A percentile compares a stretch with the other conserved stretches of the same genome.
These are phyloP conservation scores for Xylaria scruposa DNA, from an alignment of 495 filamentous ascomycete genomes.

Conservation along the genomic window DNA sequence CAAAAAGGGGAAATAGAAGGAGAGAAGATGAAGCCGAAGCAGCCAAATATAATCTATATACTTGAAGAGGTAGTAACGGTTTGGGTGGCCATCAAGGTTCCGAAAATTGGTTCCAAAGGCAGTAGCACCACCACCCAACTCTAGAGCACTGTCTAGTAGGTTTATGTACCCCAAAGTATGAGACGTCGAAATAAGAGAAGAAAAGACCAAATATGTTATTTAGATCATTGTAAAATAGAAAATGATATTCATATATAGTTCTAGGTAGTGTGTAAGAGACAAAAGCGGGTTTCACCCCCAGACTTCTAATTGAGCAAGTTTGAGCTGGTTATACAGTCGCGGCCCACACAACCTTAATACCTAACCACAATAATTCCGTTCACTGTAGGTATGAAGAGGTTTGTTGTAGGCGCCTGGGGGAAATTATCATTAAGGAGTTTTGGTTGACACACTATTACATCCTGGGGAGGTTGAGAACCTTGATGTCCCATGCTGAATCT, in stretches of 20 bases:
- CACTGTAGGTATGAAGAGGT: not conserved
- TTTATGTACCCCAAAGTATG: not conserved
- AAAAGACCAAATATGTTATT: not conserved
- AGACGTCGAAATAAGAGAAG: not conserved
- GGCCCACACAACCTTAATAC: conserved; percentile 18
- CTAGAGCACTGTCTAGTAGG: not conserved
- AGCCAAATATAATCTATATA: not conserved
- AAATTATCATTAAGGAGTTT: not conserved
- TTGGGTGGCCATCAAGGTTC: conserved; percentile 22
- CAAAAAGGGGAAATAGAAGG: too few relatives aligned
- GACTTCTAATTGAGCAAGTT: conserved; percentile 23
- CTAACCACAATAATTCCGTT: not conserved
- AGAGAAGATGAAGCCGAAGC: not conserved
- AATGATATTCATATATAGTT: not conserved
- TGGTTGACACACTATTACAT: not conserved
- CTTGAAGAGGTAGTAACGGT: not conserved
- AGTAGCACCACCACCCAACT: not conserved
- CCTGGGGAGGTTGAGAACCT: not conserved
- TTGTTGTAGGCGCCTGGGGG: not conserved
- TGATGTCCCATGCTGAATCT: not conserved
- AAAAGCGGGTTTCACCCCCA: not conserved
- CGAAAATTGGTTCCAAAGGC: not conserved
- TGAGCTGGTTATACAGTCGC: not conserved
- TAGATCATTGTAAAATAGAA: not conserved
- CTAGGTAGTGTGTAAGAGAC: not conserved